Conservation (phyloP, 495 filamentous ascomycete genomes). For the Aspergillus taichungensis region DNA sequence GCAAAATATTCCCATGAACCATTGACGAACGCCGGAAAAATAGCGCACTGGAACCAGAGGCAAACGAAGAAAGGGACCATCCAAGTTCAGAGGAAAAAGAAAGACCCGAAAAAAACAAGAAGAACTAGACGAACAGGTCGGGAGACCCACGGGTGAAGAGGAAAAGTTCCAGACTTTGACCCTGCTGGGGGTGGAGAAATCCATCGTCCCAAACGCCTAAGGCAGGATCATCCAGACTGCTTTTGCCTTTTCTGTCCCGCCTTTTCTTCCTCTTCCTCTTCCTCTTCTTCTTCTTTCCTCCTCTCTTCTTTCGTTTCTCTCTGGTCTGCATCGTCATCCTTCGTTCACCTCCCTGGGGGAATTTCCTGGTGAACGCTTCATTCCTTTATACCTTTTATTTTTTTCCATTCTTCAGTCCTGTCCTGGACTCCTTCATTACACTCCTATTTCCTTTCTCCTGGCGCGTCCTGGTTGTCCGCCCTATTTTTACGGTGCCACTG, state of each 20-base stretch:
- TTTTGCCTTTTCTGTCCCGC: not conserved
- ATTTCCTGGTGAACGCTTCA: conserved; percentile 18
- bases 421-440: conserved; percentile 31
- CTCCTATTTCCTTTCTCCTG: conserved; percentile 13
- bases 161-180: too few species aligned
- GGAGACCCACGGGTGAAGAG: not conserved
- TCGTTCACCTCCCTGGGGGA: conserved; percentile 16
- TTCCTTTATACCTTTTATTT: conserved; percentile 20
- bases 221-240: not conserved
- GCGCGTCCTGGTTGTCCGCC: conserved; percentile 37
- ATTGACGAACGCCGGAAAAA: too few species aligned
- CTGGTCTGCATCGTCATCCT: conserved; percentile 12
- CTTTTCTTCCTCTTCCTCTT: conserved; percentile 1
- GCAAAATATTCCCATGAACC: too few species aligned
- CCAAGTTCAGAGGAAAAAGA: not conserved
- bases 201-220: not conserved
- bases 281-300: not conserved
- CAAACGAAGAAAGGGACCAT: not conserved
- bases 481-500: conserved; percentile 20
- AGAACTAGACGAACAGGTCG: not conserved
- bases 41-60: not conserved
- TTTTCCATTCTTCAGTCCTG: conserved; percentile 30
- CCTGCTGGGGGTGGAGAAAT: not conserved
- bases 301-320: conserved; percentile 6
- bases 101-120: not conserved